Percentiles rank a stretch among this genome's conserved stretches.
Evolutionary conservation across 768 basidiomycete species (phyloP).

Genomic region (Rhodotorula graminis): DNA sequence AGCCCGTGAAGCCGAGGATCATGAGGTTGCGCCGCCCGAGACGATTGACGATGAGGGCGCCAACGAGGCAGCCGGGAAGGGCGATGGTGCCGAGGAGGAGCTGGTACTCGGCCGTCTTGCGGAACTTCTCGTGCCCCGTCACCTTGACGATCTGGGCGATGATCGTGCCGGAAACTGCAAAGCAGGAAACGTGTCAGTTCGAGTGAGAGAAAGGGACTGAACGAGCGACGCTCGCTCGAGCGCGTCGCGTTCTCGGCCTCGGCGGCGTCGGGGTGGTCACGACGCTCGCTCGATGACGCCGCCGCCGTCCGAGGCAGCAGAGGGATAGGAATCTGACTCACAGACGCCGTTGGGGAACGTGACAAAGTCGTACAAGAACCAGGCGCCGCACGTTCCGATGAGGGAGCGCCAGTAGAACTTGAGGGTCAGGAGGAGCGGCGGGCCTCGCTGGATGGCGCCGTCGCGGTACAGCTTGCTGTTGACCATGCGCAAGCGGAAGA

Average conservation of each 20-base stretch:
- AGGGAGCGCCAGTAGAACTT: constrained; percentile 62
- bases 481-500: constrained; percentile 69
- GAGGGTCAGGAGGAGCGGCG: constrained; percentile 61
- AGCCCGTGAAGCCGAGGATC: constrained; percentile 44
- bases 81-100: constrained; percentile 62
- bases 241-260: too few relatives aligned
- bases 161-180: constrained; percentile 56
- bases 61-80: constrained; percentile 55
- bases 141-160: constrained; percentile 63
- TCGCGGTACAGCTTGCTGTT: constrained; percentile 53
- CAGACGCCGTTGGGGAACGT: constrained; percentile 50
- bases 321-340: not conserved
- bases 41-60: constrained; percentile 46
- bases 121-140: constrained; percentile 46
- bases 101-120: constrained; percentile 64
- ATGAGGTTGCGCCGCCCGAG: constrained; percentile 27
- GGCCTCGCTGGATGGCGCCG: constrained; percentile 42
- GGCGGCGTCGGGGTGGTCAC: too few relatives aligned
- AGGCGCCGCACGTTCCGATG: constrained; percentile 68
- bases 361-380: constrained; percentile 64
- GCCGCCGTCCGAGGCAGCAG: too few relatives aligned
- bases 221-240: too few relatives aligned
- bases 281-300: not conserved
- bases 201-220: too few relatives aligned
- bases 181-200: not conserved